phyloP scores from a whole-genome alignment of 805 yeast species.

The Danielia oregonensis region DNA sequence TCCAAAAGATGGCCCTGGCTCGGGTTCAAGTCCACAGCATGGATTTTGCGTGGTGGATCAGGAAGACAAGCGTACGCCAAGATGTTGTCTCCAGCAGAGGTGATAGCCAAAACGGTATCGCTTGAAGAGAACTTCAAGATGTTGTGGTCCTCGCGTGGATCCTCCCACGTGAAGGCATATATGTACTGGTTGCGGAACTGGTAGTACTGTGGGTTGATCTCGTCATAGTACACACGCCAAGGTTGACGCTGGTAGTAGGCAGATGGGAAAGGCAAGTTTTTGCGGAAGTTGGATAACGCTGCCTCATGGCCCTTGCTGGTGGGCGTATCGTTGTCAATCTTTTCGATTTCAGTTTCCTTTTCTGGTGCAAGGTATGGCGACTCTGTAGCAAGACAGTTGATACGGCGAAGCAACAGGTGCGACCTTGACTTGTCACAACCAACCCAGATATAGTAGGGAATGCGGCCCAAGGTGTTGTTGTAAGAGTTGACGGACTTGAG shows the following conservation, averaged over 20 bases:
- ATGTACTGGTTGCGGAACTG: conserved; percentile 78
- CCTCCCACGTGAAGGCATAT: conserved; percentile 90
- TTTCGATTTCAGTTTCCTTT: conserved; percentile 22
- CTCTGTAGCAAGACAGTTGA: conserved; percentile 74
- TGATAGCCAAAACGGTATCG: conserved; percentile 77
- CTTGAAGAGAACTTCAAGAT: conserved; percentile 56
- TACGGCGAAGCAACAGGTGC: conserved; percentile 50
- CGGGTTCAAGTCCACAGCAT: conserved; percentile 83
- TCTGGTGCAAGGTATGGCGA: conserved; percentile 76
- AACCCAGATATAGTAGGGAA: conserved; percentile 81
- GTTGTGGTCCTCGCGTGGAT: conserved; percentile 74
- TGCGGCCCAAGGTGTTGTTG: conserved; percentile 63
- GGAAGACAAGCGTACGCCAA: conserved; percentile 70
- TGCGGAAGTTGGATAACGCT: conserved; percentile 56
- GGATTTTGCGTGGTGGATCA: conserved; percentile 70
- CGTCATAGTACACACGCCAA: conserved; percentile 81
- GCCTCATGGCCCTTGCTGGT: conserved; percentile 75
- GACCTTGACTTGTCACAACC: conserved; percentile 49
- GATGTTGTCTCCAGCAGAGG: conserved; percentile 84
- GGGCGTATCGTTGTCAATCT: conserved; percentile 26
- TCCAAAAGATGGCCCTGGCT: conserved; percentile 78
- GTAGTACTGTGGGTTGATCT: conserved; percentile 58
- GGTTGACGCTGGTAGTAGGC: conserved; percentile 72
- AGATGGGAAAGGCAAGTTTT: conserved; percentile 75
- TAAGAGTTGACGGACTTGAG: conserved; percentile 67